Evolutionary conservation across 495 filamentous ascomycete genomes (phyloP), one percentile per base, ranked within the genome.

Genomic region (Hypoxylon perforatum): DNA sequence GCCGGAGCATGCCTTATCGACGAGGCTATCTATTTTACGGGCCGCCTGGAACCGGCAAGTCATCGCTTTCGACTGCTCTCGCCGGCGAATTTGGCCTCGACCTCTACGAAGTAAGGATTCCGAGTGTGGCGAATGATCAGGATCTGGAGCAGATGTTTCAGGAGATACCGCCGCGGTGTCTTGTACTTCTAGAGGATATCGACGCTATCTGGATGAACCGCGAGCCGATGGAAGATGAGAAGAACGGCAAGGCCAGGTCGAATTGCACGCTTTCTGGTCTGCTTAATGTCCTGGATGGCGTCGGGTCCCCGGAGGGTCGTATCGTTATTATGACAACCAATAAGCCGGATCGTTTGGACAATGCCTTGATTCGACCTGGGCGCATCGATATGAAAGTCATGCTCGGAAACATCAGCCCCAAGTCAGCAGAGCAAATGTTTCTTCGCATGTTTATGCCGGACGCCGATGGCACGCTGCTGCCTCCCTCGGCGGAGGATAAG

Each of bases 241-340:
- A 64, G 17, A 70, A 72, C 17, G 52, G 61, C 10, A 60, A 69
- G 28, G 59, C 69, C 12, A 58, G 41, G 35, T 57, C 47, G 42
- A 69, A 66, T 17, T 77, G 75, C 65, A 86, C 87, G 0, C 84
- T 93, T 23, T 90, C 89, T 1, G 89, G 85, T 0, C 76, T 93
- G 8, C 73, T 93, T 3, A 92, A 92, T 57, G 89, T 89, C 9
- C 82, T 93, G 35, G 90, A 92, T 69, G 90, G 90, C 14, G 87
- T 91, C 7, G 86, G 88, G 3, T 87, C 87, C 0, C 85, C 83
- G 35, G 89, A 92, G 71, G 90, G 90, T 18, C 84, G 88, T 4
- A 88, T 92, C 49, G 82, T 92, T 3, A 83, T 92, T 38, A 91
- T 93, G 87, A 92, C 90, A 1, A 89, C 90, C 35, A 93, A 93